Conservation (phyloP, 148 eudicot species). For the Diospyros lotus region DNA sequence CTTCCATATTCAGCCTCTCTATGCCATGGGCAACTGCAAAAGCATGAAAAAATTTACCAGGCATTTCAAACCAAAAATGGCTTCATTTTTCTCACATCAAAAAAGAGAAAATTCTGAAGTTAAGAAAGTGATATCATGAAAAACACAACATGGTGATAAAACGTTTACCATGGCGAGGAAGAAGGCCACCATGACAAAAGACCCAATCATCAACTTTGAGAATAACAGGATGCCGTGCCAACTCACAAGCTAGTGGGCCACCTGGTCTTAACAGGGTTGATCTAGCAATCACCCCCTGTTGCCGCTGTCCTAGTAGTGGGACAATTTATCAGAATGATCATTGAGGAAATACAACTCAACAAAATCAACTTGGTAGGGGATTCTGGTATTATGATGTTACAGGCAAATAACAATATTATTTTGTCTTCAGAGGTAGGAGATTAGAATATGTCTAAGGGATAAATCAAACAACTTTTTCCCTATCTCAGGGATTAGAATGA, state of each 20-base stretch:
- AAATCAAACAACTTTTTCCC: no score
- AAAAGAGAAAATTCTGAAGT: not conserved
- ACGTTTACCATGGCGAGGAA: slow-evolving; percentile 91
- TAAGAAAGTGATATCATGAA: not conserved
- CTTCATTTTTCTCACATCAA: no score
- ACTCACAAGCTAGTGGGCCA: slow-evolving; percentile 82
- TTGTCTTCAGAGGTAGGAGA: no score
- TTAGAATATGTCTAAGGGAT: no score
- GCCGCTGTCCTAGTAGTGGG: slow-evolving; percentile 89
- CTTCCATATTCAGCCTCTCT: slow-evolving; percentile 84
- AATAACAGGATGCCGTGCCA: slow-evolving; percentile 82
- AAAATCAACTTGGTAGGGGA: not conserved
- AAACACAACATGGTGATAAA: not conserved
- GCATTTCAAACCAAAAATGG: not conserved
- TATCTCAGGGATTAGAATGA: no score
- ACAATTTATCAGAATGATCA: slow-evolving; percentile 25
- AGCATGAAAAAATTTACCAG: slow-evolving; percentile 12
- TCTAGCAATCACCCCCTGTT: slow-evolving; percentile 85
- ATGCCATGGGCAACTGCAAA: slow-evolving; percentile 76
- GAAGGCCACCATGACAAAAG: slow-evolving; percentile 98
- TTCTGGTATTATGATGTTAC: no score
- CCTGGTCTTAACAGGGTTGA: slow-evolving; percentile 84
- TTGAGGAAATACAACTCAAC: not conserved
- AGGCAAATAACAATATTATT: no score
- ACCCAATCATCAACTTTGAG: slow-evolving; percentile 94